A percentile compares a stretch with the other conserved stretches of the same genome.
These are phyloP conservation scores for Schwanniomyces vanrijiae DNA, from an alignment of 805 yeast genomes.

Conservation along the genomic window DNA sequence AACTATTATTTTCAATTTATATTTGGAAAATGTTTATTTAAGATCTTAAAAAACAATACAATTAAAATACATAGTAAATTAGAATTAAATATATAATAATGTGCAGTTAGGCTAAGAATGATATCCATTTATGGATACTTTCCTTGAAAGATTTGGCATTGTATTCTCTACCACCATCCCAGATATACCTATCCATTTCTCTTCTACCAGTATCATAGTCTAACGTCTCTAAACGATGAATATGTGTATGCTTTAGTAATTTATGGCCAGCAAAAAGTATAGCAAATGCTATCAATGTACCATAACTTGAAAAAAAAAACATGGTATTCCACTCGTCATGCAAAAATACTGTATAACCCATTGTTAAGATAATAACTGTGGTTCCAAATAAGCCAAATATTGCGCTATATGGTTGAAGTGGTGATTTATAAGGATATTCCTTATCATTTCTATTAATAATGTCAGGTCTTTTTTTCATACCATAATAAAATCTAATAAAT, in stretches of 20 bases:
- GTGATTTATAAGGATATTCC: conserved; percentile 67
- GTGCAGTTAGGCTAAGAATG: conserved; percentile 29
- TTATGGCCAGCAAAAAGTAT: conserved; percentile 56
- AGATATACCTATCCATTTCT: conserved; percentile 75
- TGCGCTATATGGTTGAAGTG: conserved; percentile 69
- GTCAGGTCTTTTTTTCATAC: conserved; percentile 60
- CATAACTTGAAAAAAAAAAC: conserved; percentile 65
- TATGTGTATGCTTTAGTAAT: conserved; percentile 57
- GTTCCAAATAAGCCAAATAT: conserved; percentile 61
- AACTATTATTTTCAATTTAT: too few species aligned
- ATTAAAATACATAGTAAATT: neutral
- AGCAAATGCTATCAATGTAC: conserved; percentile 54
- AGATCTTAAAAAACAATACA: neutral
- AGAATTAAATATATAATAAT: neutral
- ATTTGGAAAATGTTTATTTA: neutral
- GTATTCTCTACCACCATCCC: conserved; percentile 69
- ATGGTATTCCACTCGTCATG: conserved; percentile 57
- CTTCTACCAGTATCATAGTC: conserved; percentile 84
- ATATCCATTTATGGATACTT: conserved; percentile 27
- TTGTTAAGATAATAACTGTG: conserved; percentile 46
- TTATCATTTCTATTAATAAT: conserved; percentile 62
- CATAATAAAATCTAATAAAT: conserved; percentile 63
- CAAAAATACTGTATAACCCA: conserved; percentile 65
- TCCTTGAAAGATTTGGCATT: conserved; percentile 33
- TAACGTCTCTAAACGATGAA: conserved; percentile 67